Conservation (phyloP, 768 basidiomycete genomes). For the Pholiota molesta region DNA sequence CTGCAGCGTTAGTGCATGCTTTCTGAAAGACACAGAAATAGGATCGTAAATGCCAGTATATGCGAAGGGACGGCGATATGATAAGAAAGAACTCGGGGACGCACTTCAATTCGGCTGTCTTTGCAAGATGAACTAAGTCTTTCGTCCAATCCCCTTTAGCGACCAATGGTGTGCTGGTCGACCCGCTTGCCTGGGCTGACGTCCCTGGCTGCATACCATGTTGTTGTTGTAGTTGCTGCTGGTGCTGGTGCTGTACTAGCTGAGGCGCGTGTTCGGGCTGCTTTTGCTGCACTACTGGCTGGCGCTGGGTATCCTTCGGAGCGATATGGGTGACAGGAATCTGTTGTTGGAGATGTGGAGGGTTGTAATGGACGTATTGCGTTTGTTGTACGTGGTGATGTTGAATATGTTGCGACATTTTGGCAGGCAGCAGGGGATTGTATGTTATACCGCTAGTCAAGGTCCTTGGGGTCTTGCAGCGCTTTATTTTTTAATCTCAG, state of each 20-base stretch:
- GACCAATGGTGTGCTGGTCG: conserved; percentile 49
- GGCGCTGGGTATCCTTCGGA: conserved; percentile 35
- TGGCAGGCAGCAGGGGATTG: conserved; percentile 26
- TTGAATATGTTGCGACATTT: conserved; percentile 50
- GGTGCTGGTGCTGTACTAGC: conserved; percentile 14
- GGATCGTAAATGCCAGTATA: background rate
- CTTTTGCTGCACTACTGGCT: conserved; percentile 25
- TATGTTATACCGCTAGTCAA: conserved; percentile 31
- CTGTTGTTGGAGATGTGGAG: conserved; percentile 9
- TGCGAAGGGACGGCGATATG: conserved; percentile 2
- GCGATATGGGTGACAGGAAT: conserved; percentile 28
- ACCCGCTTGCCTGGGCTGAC: conserved; percentile 24
- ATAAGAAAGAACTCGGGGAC: conserved; percentile 29
- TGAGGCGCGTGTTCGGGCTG: background rate
- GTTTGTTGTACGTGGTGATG: conserved; percentile 27
- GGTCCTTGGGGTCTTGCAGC: conserved; percentile 42
- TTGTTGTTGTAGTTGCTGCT: conserved; percentile 14
- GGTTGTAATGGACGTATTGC: conserved; percentile 23
- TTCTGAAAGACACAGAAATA: conserved; percentile 43
- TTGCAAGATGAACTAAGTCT: conserved; percentile 83
- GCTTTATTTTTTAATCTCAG: conserved; percentile 13
- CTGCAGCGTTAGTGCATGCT: conserved; percentile 83
- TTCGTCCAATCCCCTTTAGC: conserved; percentile 88
- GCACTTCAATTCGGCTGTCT: conserved; percentile 87
- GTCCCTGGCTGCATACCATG: conserved; percentile 5